Conservation (phyloP, 768 basidiomycete genomes). For the Boletellus sp. region DNA sequence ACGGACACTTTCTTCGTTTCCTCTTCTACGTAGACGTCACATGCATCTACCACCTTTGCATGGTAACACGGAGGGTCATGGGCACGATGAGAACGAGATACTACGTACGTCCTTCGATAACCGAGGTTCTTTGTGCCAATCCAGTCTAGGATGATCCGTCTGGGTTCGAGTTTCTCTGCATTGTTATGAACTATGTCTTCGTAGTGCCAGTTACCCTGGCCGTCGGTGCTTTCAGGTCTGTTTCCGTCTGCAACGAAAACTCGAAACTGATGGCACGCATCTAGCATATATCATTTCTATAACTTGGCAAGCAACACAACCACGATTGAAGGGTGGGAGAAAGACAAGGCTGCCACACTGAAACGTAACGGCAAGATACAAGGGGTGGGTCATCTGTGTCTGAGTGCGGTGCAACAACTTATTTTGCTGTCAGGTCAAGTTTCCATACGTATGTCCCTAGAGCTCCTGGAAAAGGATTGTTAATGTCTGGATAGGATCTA, state of each 20-base stretch:
- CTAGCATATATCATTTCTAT: conserved; percentile 84
- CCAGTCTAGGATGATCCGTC: conserved; percentile 61
- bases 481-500: conserved; percentile 57
- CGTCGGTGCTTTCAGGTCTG: conserved; percentile 88
- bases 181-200: conserved; percentile 83
- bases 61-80: conserved; percentile 70
- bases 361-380: conserved; percentile 81
- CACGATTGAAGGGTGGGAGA: conserved; percentile 98
- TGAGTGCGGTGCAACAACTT: neutral
- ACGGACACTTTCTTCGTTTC: conserved; percentile 87
- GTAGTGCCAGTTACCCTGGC: conserved; percentile 82
- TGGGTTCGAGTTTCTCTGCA: conserved; percentile 67
- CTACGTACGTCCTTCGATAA: conserved; percentile 44
- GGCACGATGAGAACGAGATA: conserved; percentile 40
- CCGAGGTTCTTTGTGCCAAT: neutral
- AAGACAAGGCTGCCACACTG: conserved; percentile 87
- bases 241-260: neutral
- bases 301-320: conserved; percentile 77
- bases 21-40: conserved; percentile 90
- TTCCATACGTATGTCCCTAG: conserved; percentile 73
- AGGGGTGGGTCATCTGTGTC: conserved; percentile 45
- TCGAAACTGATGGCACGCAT: conserved; percentile 10
- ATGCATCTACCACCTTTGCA: conserved; percentile 81
- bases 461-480: neutral
- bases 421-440: conserved; percentile 59